Conservation (phyloP, 1,284 basidiomycete species). For the Puccinia triticina region DNA sequence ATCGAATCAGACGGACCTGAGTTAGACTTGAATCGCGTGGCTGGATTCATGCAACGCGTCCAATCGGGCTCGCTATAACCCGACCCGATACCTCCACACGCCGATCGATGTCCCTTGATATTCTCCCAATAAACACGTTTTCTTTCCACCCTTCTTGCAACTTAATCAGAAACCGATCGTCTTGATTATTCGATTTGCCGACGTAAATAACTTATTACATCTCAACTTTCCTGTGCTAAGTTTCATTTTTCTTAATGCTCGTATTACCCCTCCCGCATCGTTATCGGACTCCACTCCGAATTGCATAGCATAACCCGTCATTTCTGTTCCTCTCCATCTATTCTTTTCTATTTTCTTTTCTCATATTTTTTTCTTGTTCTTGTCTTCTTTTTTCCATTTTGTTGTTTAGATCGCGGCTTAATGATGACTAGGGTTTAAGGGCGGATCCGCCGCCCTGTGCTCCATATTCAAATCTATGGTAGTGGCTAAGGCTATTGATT, state of each 20-base stretch:
- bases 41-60: slow-evolving; percentile 49
- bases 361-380: neutral
- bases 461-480: no score
- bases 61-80: slow-evolving; percentile 42
- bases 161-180: neutral
- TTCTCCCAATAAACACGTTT: neutral
- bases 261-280: neutral
- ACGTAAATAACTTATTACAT: slow-evolving; percentile 1
- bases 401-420: neutral
- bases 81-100: neutral
- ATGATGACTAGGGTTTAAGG: neutral
- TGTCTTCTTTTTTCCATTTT: slow-evolving; percentile 20
- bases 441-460: no score
- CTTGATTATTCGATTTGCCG: slow-evolving; percentile 20
- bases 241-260: neutral
- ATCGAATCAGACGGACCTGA: slow-evolving; percentile 71
- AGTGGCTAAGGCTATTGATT: no score
- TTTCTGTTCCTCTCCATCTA: slow-evolving; percentile 6
- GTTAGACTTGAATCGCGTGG: slow-evolving; percentile 51
- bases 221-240: neutral
- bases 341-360: neutral
- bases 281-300: neutral
- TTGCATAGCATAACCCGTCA: neutral
- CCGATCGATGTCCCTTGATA: neutral
- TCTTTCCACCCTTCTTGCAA: neutral